Conservation (phyloP, 805 yeast genomes). For the Debaryomyces tyrocola region DNA sequence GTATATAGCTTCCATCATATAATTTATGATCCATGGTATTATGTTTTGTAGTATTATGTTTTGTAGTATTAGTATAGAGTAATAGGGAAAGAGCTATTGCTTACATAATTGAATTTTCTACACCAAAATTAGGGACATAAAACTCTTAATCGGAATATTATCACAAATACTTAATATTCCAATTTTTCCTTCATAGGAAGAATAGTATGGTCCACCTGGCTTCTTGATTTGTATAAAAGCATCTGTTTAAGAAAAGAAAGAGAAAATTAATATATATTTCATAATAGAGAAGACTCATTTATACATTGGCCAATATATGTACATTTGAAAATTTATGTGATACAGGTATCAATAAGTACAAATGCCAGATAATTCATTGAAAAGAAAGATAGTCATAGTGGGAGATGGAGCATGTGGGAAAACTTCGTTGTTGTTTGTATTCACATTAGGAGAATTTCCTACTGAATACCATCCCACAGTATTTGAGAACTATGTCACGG, state of each 20-base stretch:
- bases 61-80: not conserved
- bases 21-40: not conserved
- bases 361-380: slow-evolving; percentile 13
- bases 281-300: too few relatives aligned
- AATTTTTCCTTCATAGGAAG: too few relatives aligned
- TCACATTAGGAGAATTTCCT: slow-evolving; percentile 90
- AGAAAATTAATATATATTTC: too few relatives aligned
- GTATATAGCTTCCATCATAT: not conserved
- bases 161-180: too few relatives aligned
- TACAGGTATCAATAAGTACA: not conserved
- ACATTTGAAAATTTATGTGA: too few relatives aligned
- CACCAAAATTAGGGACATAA: not conserved
- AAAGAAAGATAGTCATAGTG: slow-evolving; percentile 79
- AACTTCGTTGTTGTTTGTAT: slow-evolving; percentile 85
- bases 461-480: slow-evolving; percentile 93
- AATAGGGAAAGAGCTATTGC: not conserved
- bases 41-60: not conserved
- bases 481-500: slow-evolving; percentile 91
- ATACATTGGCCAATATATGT: too few relatives aligned
- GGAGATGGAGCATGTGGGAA: slow-evolving; percentile 97
- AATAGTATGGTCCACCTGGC: too few relatives aligned
- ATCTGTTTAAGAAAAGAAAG: too few relatives aligned
- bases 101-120: not conserved
- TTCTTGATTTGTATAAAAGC: too few relatives aligned
- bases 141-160: too few relatives aligned